Conservation (phyloP, 2,329 filamentous ascomycete genomes). For the Sporothrix dimorphospora region DNA sequence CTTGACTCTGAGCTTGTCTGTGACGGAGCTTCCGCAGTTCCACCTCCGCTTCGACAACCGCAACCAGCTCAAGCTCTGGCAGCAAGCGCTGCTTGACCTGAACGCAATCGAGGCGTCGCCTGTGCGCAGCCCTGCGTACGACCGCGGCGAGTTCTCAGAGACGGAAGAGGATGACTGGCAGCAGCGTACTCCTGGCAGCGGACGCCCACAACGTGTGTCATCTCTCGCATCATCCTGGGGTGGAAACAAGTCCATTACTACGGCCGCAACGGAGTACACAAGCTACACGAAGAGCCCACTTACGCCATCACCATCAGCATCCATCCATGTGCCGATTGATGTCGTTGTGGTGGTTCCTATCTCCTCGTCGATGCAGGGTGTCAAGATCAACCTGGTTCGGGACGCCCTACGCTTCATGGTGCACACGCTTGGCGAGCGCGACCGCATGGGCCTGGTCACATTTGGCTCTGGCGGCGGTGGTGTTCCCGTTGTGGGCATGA, state of each 20-base stretch:
- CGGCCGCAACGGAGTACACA: conserved; percentile 90
- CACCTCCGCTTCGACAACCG: conserved; percentile 86
- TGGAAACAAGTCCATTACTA: conserved; percentile 78
- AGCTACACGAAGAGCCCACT: conserved; percentile 61
- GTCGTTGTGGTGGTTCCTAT: conserved; percentile 96
- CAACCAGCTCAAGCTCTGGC: conserved; percentile 86
- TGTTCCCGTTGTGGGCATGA: conserved; percentile 97
- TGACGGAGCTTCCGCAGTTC: conserved; percentile 89
- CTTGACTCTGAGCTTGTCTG: conserved; percentile 86
- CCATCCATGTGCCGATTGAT: conserved; percentile 87
- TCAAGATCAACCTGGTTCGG: conserved; percentile 93
- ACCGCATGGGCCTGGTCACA: conserved; percentile 95
- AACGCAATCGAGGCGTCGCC: conserved; percentile 69
- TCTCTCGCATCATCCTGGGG: conserved; percentile 84
- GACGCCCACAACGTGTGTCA: conserved; percentile 56
- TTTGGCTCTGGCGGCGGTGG: conserved; percentile 94
- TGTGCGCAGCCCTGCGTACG: conserved; percentile 73
- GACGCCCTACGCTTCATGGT: conserved; percentile 94
- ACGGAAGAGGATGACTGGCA: conserved; percentile 89
- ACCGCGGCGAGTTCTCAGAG: conserved; percentile 75
- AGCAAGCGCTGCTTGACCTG: conserved; percentile 81
- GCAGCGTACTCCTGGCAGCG: conserved; percentile 44
- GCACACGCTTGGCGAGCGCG: conserved; percentile 82
- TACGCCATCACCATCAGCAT: conserved; percentile 44
- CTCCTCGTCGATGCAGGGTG: conserved; percentile 98